Percentiles rank a stretch among this genome's conserved stretches.
phyloP scores from a whole-genome alignment of 768 basidiomycete genomes.

The Pholiota microspora region DNA sequence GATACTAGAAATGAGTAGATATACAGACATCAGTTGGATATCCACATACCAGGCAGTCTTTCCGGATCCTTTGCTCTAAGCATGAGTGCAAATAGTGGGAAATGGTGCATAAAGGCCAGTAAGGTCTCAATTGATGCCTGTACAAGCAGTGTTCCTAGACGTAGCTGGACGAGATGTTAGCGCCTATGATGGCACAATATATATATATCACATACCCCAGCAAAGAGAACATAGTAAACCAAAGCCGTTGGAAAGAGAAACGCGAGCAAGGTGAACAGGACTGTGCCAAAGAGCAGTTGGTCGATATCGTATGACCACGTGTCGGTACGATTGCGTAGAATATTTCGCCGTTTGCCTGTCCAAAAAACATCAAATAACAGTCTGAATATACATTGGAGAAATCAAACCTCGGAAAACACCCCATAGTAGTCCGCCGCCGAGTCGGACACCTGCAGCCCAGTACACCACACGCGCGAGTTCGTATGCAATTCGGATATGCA shows the following conservation, averaged over 20 bases:
- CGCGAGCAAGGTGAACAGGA: slow-evolving; percentile 78
- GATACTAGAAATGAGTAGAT: neutral
- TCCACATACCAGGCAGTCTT: slow-evolving; percentile 68
- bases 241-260: slow-evolving; percentile 85
- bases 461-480: slow-evolving; percentile 60
- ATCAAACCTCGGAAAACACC: slow-evolving; percentile 78
- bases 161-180: slow-evolving; percentile 37
- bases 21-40: neutral
- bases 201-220: slow-evolving; percentile 40
- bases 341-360: slow-evolving; percentile 85
- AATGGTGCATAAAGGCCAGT: slow-evolving; percentile 85
- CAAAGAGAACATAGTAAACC: slow-evolving; percentile 85
- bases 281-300: slow-evolving; percentile 92
- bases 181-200: slow-evolving; percentile 20
- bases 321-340: slow-evolving; percentile 84
- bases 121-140: slow-evolving; percentile 64
- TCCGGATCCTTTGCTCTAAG: slow-evolving; percentile 80
- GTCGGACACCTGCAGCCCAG: slow-evolving; percentile 47
- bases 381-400: neutral
- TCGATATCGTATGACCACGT: slow-evolving; percentile 90
- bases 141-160: slow-evolving; percentile 45
- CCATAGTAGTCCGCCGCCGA: slow-evolving; percentile 67
- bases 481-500: slow-evolving; percentile 74
- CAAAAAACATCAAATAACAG: neutral
- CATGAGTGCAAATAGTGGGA: slow-evolving; percentile 88